Evolutionary conservation across 163 green algal genomes (phyloP).

Genomic region (Scenedesmus sp.): DNA sequence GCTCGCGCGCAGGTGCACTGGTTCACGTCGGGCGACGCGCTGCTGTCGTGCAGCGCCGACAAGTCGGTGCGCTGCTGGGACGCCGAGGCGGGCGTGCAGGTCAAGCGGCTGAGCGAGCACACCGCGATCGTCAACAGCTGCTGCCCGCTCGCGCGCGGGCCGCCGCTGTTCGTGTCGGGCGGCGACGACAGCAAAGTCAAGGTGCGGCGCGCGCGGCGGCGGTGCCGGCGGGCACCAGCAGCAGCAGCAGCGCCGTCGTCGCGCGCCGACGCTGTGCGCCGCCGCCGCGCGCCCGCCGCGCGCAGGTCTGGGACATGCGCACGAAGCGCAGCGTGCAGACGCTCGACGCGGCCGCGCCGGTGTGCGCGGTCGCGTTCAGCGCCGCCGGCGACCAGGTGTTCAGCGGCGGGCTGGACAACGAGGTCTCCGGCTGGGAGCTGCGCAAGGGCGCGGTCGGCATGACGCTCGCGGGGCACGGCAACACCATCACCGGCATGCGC

Average conservation of each 20-base stretch:
- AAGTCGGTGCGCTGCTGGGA: conserved; percentile 89
- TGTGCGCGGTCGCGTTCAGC: conserved; percentile 81
- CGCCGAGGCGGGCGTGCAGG: conserved; percentile 65
- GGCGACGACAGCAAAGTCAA: conserved; percentile 89
- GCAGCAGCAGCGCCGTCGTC: background rate
- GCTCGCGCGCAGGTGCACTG: conserved; percentile 83
- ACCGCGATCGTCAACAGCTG: conserved; percentile 91
- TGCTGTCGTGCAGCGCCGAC: conserved; percentile 88
- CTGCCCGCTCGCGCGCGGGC: conserved; percentile 75
- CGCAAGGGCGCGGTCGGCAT: conserved; percentile 72
- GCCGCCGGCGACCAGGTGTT: conserved; percentile 87
- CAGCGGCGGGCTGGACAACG: conserved; percentile 92
- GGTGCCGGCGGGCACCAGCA: background rate
- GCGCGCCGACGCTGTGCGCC: background rate
- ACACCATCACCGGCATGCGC: conserved; percentile 85
- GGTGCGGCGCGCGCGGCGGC: conserved; percentile 48
- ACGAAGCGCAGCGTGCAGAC: conserved; percentile 77
- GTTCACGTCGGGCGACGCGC: conserved; percentile 82
- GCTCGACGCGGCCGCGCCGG: conserved; percentile 82
- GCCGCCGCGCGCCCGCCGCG: background rate
- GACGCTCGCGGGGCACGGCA: conserved; percentile 81
- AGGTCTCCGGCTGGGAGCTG: conserved; percentile 92
- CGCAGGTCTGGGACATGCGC: conserved; percentile 94
- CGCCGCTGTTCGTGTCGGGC: conserved; percentile 84
- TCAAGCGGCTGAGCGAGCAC: conserved; percentile 95